Base-by-base conservation (phyloP, 106 monocot genomes). In the Posidonia australis region DNA sequence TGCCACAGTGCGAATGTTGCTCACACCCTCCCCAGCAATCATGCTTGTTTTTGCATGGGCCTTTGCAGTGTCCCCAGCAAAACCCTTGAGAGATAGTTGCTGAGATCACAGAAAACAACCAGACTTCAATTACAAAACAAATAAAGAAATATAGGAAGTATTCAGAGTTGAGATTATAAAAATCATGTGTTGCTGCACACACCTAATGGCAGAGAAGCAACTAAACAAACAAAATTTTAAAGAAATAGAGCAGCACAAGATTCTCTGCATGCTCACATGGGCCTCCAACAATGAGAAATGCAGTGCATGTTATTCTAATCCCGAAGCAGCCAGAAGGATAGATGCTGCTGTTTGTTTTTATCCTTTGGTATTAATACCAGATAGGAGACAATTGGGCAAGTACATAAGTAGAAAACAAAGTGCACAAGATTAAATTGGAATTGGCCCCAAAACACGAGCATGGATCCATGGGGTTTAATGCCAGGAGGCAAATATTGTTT, bases 31-130 rank as follows among this genome's bases (percentile, higher is more conserved):
- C 0, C 55, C 72, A 0, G 72, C 72, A 20, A 72, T 64, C 72
- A 54, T 65, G 65, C 72, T 72, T 10, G 64, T 65, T 49, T 64
- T 65, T 0, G 72, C 64, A 46, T 72, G 65, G 26, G 64, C 72
- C 20, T 72, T 71, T 5, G 62, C 62, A 0, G 71, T 63, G 43
- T 71, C 62, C 1, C 71, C 71, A 0, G 71, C 62, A 16, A 71
- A 62, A 0, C 62, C 62, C 43, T 71, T 71, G 1, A 71, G 63
- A 47, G 70, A 70, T 12, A 70, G 51, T 70, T 70, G 70, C 70
- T 70, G 69, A 22, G 19, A 42, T 42, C 29, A 54, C 36, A 51
- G 29, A 67, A 5, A 18, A 51, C 16, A n/a, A n/a, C n/a, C n/a
- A n/a, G n/a, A 17, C 26, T 14, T 13, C 64, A 14, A 7, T 26